These are phyloP conservation scores for Ettlia oleoabundans DNA, from an alignment of 139 green algal species.

Conservation along the genomic window DNA sequence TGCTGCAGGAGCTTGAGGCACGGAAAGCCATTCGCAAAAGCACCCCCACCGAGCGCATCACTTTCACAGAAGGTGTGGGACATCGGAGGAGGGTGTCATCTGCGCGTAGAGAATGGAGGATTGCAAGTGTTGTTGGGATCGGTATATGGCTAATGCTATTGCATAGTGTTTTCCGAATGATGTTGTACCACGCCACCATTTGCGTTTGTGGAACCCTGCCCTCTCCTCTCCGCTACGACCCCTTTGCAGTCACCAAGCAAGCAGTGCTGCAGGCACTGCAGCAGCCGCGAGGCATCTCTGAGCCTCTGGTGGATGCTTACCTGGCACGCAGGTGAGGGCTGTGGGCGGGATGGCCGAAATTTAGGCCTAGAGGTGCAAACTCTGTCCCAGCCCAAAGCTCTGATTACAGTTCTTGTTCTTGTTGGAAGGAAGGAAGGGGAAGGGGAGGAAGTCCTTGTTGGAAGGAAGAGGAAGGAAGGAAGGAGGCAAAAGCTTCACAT, in stretches of 20 bases:
- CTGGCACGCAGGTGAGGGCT: constrained; percentile 64
- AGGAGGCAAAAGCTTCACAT: too few species aligned
- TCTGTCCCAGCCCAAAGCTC: too few species aligned
- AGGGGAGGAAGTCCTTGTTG: too few species aligned
- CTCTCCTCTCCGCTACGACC: background rate
- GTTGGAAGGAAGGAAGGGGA: too few species aligned
- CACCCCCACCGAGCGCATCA: constrained; percentile 12
- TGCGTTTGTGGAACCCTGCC: background rate
- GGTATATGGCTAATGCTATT: too few species aligned
- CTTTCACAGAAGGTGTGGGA: constrained; percentile 23
- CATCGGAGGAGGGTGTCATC: background rate
- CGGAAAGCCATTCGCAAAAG: background rate
- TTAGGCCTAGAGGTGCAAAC: too few species aligned
- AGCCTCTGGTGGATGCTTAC: constrained; percentile 90
- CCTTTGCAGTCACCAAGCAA: constrained; percentile 72
- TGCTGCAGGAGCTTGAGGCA: constrained; percentile 74
- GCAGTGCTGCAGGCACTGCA: constrained; percentile 80
- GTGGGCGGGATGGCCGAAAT: background rate
- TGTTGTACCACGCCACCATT: too few species aligned
- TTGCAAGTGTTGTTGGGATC: too few species aligned
- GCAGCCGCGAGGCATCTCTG: constrained; percentile 64
- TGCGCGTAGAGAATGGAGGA: background rate
- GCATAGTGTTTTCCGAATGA: too few species aligned
- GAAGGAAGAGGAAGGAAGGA: too few species aligned
- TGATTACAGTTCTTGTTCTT: too few species aligned